Conservation (phyloP, 2,329 filamentous ascomycete genomes). For the Aureobasidium sp. region DNA sequence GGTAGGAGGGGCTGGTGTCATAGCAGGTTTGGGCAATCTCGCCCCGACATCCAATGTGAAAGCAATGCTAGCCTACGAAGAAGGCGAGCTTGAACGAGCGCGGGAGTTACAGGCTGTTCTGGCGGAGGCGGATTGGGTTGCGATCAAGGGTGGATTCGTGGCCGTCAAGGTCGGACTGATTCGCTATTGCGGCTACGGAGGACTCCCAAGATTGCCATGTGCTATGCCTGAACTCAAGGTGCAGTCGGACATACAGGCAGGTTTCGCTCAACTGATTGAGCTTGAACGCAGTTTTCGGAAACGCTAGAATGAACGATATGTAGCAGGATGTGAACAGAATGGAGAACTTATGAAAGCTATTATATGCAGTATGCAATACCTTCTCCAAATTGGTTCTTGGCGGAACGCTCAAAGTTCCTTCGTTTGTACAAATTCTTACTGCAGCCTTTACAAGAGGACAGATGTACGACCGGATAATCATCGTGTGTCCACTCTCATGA, state of each 20-base stretch:
- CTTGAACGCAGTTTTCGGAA: constrained; percentile 30
- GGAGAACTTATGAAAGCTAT: too few relatives aligned
- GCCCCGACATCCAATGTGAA: constrained; percentile 59
- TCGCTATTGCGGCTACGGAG: constrained; percentile 59
- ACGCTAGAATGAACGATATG: too few relatives aligned
- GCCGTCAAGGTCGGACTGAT: constrained; percentile 61
- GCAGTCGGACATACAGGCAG: constrained; percentile 24
- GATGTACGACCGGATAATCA: too few relatives aligned
- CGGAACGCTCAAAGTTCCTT: too few relatives aligned
- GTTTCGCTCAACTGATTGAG: constrained; percentile 40
- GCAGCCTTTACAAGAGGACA: too few relatives aligned
- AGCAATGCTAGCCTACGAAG: constrained; percentile 43
- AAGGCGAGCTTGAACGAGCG: constrained; percentile 55
- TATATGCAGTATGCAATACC: too few relatives aligned
- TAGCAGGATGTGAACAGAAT: too few relatives aligned
- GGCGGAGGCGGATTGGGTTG: constrained; percentile 61
- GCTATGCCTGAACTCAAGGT: constrained; percentile 41
- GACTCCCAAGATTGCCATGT: constrained; percentile 51
- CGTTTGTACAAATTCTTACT: too few relatives aligned
- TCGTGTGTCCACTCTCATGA: neutral
- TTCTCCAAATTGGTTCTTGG: too few relatives aligned
- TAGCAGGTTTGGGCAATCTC: constrained; percentile 65
- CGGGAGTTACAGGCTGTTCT: constrained; percentile 58
- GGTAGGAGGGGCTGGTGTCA: constrained; percentile 63
- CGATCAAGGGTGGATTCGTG: constrained; percentile 62